These are phyloP conservation scores for Microbotryum lychnidis-dioicae DNA, from an alignment of 1,284 basidiomycete genomes.

Conservation along the genomic window DNA sequence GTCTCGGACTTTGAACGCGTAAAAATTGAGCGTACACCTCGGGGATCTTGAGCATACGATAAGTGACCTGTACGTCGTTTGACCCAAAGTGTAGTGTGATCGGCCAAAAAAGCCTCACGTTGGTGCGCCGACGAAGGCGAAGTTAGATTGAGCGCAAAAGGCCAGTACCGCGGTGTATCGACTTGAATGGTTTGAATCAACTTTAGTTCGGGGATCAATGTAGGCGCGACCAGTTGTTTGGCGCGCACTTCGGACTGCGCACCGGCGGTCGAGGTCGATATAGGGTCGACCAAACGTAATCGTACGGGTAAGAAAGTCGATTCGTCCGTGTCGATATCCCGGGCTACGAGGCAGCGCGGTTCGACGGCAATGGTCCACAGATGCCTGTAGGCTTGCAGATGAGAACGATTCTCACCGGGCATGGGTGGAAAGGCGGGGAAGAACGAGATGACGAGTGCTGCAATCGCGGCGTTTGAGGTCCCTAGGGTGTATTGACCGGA, in stretches of 20 bases:
- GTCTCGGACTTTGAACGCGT: constrained; percentile 66
- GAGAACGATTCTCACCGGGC: constrained; percentile 80
- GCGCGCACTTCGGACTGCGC: constrained; percentile 44
- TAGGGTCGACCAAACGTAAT: constrained; percentile 57
- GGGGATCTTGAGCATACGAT: constrained; percentile 84
- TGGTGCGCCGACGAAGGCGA: constrained; percentile 56
- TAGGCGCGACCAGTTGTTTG: constrained; percentile 76
- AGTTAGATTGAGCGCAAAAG: constrained; percentile 69
- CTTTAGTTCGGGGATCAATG: constrained; percentile 79
- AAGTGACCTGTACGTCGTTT: constrained; percentile 87
- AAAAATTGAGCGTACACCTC: constrained; percentile 81
- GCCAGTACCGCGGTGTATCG: constrained; percentile 91
- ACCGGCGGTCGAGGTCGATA: constrained; percentile 34
- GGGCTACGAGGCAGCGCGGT: constrained; percentile 79
- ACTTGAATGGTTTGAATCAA: constrained; percentile 68
- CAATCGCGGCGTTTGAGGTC: constrained; percentile 82
- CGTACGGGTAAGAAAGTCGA: constrained; percentile 86
- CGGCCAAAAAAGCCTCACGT: constrained; percentile 52
- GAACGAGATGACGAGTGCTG: constrained; percentile 78
- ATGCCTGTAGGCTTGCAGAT: constrained; percentile 86
- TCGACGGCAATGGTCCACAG: constrained; percentile 93
- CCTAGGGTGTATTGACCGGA: constrained; percentile 87
- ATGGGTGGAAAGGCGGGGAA: constrained; percentile 75
- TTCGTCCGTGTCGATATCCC: constrained; percentile 81
- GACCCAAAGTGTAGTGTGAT: constrained; percentile 69